phyloP scores from a whole-genome alignment of 2,329 filamentous ascomycete species.

The Xylariaceae sp. region DNA sequence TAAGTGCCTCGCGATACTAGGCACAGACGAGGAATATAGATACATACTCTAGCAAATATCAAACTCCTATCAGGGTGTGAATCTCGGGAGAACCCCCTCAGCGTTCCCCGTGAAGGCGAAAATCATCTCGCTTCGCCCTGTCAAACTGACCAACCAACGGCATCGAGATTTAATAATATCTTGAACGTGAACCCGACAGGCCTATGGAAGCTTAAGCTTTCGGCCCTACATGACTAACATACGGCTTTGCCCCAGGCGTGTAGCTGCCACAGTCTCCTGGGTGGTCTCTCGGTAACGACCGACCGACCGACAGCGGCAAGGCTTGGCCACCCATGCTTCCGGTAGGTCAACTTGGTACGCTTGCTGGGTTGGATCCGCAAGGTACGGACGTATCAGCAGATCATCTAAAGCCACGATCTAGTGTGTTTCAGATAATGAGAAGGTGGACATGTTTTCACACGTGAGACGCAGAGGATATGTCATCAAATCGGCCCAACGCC shows the following conservation, averaged over 20 bases:
- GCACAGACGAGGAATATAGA: not conserved
- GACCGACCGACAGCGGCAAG: slow-evolving; percentile 31
- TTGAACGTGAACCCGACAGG: slow-evolving; percentile 9
- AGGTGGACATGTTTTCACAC: slow-evolving; percentile 3
- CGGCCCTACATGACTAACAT: slow-evolving; percentile 34
- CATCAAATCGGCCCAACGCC: slow-evolving; percentile 21
- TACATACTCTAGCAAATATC: not conserved
- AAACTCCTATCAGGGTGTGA: not conserved
- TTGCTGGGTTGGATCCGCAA: slow-evolving; percentile 31
- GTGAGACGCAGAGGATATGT: slow-evolving; percentile 27
- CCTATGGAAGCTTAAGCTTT: slow-evolving; percentile 20
- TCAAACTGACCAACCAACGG: slow-evolving; percentile 3
- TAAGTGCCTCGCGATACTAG: not conserved
- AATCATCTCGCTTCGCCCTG: slow-evolving; percentile 6
- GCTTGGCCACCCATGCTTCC: slow-evolving; percentile 24
- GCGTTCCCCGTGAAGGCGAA: not conserved
- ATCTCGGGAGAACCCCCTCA: not conserved
- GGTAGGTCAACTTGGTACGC: slow-evolving; percentile 23
- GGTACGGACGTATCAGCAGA: slow-evolving; percentile 37
- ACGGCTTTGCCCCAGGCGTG: slow-evolving; percentile 11
- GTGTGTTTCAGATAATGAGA: slow-evolving; percentile 29
- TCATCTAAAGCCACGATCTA: slow-evolving; percentile 35
- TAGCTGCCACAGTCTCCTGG: slow-evolving; percentile 12
- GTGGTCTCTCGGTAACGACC: slow-evolving; percentile 33
- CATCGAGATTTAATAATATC: slow-evolving; percentile 1